Evolutionary conservation across 352 stramenopile genomes (phyloP).

Genomic region (Phytophthora brassicae): DNA sequence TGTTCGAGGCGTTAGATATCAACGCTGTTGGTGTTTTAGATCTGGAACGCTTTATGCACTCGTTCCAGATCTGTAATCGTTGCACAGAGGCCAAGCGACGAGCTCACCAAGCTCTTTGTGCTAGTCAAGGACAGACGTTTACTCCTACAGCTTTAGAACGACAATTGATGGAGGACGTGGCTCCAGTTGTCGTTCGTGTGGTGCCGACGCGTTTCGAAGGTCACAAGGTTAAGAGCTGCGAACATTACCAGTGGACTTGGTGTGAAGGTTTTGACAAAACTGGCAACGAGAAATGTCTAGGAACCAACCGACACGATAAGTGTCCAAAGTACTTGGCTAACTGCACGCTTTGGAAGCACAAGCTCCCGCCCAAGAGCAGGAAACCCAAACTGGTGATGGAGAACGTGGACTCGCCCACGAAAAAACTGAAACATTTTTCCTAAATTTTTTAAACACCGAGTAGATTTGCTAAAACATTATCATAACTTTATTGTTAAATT

Average conservation of each 20-base stretch:
- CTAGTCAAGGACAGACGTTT: constrained; percentile 53
- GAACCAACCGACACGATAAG: constrained; percentile 85
- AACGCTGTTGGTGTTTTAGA: constrained; percentile 45
- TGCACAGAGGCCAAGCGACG: constrained; percentile 79
- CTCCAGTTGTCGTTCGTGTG: constrained; percentile 75
- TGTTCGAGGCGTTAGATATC: constrained; percentile 65
- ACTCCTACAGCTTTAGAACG: constrained; percentile 53
- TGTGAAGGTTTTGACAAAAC: constrained; percentile 86
- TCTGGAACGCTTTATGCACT: constrained; percentile 80
- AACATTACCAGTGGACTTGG: constrained; percentile 88
- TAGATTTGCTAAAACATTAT: no score
- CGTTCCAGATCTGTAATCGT: constrained; percentile 88
- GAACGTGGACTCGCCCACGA: constrained; percentile 80
- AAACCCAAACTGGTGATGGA: constrained; percentile 68
- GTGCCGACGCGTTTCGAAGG: constrained; percentile 72
- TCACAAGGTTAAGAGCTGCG: constrained; percentile 79
- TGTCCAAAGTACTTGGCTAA: constrained; percentile 87
- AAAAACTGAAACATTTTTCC: constrained; percentile 82
- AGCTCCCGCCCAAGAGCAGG: constrained; percentile 81
- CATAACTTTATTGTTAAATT: no score
- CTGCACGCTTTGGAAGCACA: constrained; percentile 87
- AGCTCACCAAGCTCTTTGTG: constrained; percentile 55
- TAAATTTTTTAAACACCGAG: no score
- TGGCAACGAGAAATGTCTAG: constrained; percentile 82
- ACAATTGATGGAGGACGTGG: constrained; percentile 77